Conservation (phyloP, 345 rosid genomes). For the Euclidium syriacum region DNA sequence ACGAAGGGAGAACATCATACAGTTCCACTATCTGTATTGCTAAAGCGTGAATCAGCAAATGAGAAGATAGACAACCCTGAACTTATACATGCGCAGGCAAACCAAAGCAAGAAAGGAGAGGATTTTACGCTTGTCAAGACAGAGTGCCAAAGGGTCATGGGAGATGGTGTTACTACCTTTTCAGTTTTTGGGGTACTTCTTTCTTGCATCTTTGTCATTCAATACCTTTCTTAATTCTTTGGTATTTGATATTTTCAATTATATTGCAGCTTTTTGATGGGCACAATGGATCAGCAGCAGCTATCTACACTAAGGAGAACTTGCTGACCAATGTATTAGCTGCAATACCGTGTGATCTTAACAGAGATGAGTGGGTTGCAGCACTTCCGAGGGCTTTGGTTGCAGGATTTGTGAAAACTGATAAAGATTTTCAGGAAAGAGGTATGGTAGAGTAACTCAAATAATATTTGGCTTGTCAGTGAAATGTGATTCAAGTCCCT, state of each 20-base stretch:
- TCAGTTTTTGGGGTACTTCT: constrained; percentile 75
- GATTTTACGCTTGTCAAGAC: constrained; percentile 73
- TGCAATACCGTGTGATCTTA: constrained; percentile 84
- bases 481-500: background rate
- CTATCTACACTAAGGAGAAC: constrained; percentile 90
- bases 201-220: background rate
- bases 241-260: background rate
- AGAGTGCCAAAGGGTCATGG: constrained; percentile 71
- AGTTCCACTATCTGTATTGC: constrained; percentile 78
- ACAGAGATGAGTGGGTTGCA: constrained; percentile 86
- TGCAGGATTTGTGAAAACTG: constrained; percentile 98
- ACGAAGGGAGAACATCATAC: constrained; percentile 67
- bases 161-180: constrained; percentile 77
- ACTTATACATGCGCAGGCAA: constrained; percentile 69
- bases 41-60: constrained; percentile 80
- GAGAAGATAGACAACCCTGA: constrained; percentile 84
- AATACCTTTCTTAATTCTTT: background rate
- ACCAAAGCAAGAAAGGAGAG: constrained; percentile 97
- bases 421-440: constrained; percentile 86
- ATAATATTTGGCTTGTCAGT: background rate
- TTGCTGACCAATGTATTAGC: constrained; percentile 71
- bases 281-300: constrained; percentile 96
- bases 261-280: constrained; percentile 91
- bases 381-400: constrained; percentile 97
- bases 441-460: constrained; percentile 33